phyloP scores from a whole-genome alignment of 495 filamentous ascomycete species.

The Talaromyces borbonicus region DNA sequence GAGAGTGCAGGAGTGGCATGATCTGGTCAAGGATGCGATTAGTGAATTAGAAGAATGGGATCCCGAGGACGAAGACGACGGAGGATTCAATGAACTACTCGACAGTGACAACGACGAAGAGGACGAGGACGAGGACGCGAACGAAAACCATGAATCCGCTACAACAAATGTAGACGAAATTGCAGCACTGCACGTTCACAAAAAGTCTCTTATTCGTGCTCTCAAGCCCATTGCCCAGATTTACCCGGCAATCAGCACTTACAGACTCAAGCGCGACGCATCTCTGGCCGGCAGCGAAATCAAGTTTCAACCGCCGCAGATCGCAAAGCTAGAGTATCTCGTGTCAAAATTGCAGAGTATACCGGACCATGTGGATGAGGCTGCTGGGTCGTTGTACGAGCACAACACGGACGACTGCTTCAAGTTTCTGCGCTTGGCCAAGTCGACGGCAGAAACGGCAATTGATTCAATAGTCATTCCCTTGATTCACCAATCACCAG shows the following conservation, averaged over 20 bases:
- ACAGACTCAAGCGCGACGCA: conserved; percentile 26
- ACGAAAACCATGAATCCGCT: neutral
- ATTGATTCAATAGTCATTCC: conserved; percentile 18
- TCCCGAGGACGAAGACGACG: conserved; percentile 46
- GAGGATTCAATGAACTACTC: conserved; percentile 36
- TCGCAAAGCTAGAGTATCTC: conserved; percentile 21
- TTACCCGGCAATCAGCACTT: conserved; percentile 28
- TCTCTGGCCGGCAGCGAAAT: conserved; percentile 11
- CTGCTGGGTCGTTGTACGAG: conserved; percentile 40
- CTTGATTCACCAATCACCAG: conserved; percentile 14
- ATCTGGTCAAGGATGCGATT: conserved; percentile 68
- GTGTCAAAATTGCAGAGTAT: conserved; percentile 27
- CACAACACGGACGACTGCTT: conserved; percentile 21
- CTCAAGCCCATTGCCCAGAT: conserved; percentile 34
- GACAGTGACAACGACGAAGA: conserved; percentile 27
- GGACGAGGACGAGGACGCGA: conserved; percentile 19
- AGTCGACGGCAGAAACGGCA: conserved; percentile 20
- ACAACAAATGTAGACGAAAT: conserved; percentile 20
- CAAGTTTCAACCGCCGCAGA: conserved; percentile 6
- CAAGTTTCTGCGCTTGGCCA: conserved; percentile 19
- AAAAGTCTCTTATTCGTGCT: conserved; percentile 28
- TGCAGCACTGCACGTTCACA: conserved; percentile 25
- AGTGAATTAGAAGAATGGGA: conserved; percentile 81
- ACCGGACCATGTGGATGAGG: conserved; percentile 36
- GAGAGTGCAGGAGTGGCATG: conserved; percentile 56